Percentiles rank a stretch among this genome's conserved stretches.
Conservation (phyloP, 2,329 filamentous ascomycete species). For the Emmonsiellopsis sp. region DNA sequence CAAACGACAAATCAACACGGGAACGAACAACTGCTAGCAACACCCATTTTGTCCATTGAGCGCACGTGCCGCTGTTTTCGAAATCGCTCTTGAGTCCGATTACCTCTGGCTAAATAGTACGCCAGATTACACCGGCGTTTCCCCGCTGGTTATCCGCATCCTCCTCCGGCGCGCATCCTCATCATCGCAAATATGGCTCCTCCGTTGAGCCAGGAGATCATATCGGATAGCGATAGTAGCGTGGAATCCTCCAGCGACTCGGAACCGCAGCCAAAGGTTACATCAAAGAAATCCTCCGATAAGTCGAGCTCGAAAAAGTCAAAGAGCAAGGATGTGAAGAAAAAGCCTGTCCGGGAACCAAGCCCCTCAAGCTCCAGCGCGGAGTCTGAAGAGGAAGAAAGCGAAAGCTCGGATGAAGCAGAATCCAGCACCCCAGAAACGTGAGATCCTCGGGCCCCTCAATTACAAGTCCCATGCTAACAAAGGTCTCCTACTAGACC, state of each 20-base stretch:
- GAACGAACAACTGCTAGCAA: not conserved
- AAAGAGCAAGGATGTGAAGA: slow-evolving; percentile 3
- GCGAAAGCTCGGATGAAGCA: slow-evolving; percentile 5
- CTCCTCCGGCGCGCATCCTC: not conserved
- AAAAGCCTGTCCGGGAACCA: not conserved
- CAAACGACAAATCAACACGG: not conserved
- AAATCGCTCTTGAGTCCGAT: no score
- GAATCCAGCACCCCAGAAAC: not conserved
- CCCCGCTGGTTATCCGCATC: not conserved
- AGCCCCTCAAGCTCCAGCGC: slow-evolving; percentile 13
- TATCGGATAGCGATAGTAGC: slow-evolving; percentile 15
- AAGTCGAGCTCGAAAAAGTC: slow-evolving; percentile 8
- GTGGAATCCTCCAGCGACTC: slow-evolving; percentile 2
- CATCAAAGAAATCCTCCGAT: not conserved
- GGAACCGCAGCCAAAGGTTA: slow-evolving; percentile 3
- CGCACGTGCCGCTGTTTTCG: no score
- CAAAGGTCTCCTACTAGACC: slow-evolving; percentile 10
- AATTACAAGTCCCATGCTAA: not conserved
- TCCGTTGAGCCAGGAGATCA: slow-evolving; percentile 15
- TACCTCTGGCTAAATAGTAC: no score
- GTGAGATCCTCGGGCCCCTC: not conserved
- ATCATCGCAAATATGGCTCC: slow-evolving; percentile 15
- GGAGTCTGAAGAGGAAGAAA: slow-evolving; percentile 8
- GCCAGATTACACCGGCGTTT: not conserved
- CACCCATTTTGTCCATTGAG: not conserved